phyloP scores from a whole-genome alignment of 2,329 filamentous ascomycete genomes.

The Aspergillus unguis region DNA sequence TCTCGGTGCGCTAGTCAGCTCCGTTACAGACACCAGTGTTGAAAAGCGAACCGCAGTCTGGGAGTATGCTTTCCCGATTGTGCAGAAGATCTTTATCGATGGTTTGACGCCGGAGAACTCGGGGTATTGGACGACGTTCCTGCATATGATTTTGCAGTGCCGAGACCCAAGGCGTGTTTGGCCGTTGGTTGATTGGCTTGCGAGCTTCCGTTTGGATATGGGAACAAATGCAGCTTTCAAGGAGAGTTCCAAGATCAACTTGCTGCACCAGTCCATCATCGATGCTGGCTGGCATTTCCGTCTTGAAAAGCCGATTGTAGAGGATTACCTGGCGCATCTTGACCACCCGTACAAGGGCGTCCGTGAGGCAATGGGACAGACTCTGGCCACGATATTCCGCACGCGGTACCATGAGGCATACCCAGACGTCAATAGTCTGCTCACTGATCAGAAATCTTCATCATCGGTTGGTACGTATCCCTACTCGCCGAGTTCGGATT shows the following conservation, averaged over 20 bases:
- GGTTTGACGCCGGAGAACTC: slow-evolving; percentile 92
- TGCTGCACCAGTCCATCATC: slow-evolving; percentile 82
- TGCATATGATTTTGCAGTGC: slow-evolving; percentile 82
- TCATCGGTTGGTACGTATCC: slow-evolving; percentile 83
- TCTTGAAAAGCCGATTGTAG: slow-evolving; percentile 77
- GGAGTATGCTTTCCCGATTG: slow-evolving; percentile 85
- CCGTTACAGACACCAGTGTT: slow-evolving; percentile 72
- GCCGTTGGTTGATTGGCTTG: slow-evolving; percentile 79
- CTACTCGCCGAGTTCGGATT: slow-evolving; percentile 74
- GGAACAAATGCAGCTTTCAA: slow-evolving; percentile 96
- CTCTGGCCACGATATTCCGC: slow-evolving; percentile 82
- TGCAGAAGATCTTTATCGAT: slow-evolving; percentile 82
- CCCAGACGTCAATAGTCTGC: slow-evolving; percentile 68
- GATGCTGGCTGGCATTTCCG: slow-evolving; percentile 97
- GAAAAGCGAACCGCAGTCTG: slow-evolving; percentile 74
- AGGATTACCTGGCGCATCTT: slow-evolving; percentile 85
- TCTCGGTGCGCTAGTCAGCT: slow-evolving; percentile 76
- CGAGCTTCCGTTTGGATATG: slow-evolving; percentile 88
- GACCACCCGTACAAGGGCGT: slow-evolving; percentile 98
- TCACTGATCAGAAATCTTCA: slow-evolving; percentile 72
- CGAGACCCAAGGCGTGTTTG: slow-evolving; percentile 85
- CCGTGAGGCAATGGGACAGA: slow-evolving; percentile 87
- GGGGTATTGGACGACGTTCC: slow-evolving; percentile 89
- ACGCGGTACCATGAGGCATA: slow-evolving; percentile 95
- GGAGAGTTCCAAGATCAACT: slow-evolving; percentile 91